Base-by-base conservation (phyloP, 805 yeast species). In the Starmerella khaoyaiensis region DNA sequence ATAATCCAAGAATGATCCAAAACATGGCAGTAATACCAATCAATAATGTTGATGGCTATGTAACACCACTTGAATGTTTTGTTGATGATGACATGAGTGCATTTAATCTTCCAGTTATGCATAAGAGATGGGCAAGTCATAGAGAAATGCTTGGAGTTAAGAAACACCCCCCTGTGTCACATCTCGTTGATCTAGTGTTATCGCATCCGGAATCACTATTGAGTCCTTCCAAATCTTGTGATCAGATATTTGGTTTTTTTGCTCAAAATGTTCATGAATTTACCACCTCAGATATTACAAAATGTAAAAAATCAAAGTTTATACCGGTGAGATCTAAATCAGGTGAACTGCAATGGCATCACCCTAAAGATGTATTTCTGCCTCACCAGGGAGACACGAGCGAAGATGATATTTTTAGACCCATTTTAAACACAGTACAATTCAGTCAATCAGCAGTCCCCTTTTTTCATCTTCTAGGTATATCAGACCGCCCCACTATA, bases 131-230 rank as follows among this genome's bases (percentile, higher is more conserved):
- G 22, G 45, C 41, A 8, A 37, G 42, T 5, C 55, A 50, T 20
- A 57, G 56, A 5, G 45, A 52, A 45, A 47, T 50, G 20, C 46
- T 61, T 8, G 63, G 63, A 2, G 54, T 61, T 2, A 36, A 28
- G 9, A 29, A 33, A 19, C 38, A 47, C 11, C 64, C 66, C 3
- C 36, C 46, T 0, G 28, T 52, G 2, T 25, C 30, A 2, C 19
- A 11, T 7, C 38, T 60, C 4, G 26, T 56, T 4, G 33, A 37
- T 12, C 14, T 38, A 1, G 35, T 60, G 2, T 21, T 49, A 5
- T 12, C 26, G 4, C 28, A 28, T 3, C 61, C 57, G 1, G 56
- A 59, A 2, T 23, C 17, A 5, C 32, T 46, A 2, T n/a, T 46
- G 22, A 39, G 41, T 1, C 39, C 41, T 17, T 54, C 54, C 2